Base-by-base conservation (phyloP, 257 asterid species). In the Gentiana macrophylla region DNA sequence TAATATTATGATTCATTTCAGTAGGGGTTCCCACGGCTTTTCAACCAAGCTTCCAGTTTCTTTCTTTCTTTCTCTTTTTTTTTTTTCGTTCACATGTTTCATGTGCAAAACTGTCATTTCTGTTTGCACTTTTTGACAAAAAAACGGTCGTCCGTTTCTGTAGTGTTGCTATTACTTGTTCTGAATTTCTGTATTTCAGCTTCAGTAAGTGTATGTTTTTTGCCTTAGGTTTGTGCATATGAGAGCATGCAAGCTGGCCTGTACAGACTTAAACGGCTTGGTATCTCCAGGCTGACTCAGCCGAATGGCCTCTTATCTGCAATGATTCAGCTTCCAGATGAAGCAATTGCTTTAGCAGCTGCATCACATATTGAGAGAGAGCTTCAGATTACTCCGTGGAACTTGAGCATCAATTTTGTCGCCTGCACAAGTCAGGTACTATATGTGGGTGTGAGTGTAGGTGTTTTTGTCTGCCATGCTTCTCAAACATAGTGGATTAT, bases 341-440 rank as follows among this genome's bases (percentile, higher is more conserved):
- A 92, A 82, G 99, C 99, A 52, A 81, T 92, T 67, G 71, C 99
- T 67, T 77, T 92, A 77, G 99, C 99, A 62, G 97, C 97, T 53
- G 99, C 99, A 54, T 83, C 99, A 49, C 99, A 92, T 77, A 81
- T 92, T 64, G 99, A 92, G 82, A 85, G 99, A 75, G 99, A 92
- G 77, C 86, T 92, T 68, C 97, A 85, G 73, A 88, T 92, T 65
- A 92, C 99, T 10, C 99, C 99, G 24, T 92, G 99, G 99, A 92
- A 85, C 75, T 76, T 92, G 83, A 92, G 95, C 64, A 78, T 81
- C 71, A 92, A 88, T 65, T 92, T 88, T 63, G 99, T 92, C 69
- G 80, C 97, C 61, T 92, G 95, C 72, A 88, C 94, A 57, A 92
- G 76, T 73, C 97, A 88, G 94, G 98, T 75, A 73, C 32, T 38